Conservation (phyloP, 169 alveolate species). For the Cryptosporidium ubiquitum region DNA sequence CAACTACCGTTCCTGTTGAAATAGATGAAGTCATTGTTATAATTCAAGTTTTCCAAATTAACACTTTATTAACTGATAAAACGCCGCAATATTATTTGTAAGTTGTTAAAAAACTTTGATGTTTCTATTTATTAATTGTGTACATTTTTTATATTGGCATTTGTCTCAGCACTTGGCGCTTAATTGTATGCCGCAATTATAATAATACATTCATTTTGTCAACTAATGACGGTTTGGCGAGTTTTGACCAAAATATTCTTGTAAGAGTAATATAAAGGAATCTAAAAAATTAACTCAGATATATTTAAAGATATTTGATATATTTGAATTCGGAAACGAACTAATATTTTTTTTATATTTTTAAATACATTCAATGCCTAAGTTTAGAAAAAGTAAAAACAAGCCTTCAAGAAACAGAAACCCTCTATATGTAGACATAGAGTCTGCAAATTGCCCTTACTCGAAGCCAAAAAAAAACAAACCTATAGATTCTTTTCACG, state of each 20-base stretch:
- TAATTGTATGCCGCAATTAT: neutral
- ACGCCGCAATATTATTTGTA: neutral
- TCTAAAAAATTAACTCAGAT: neutral
- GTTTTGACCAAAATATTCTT: neutral
- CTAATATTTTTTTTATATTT: neutral
- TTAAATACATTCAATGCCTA: slow-evolving; percentile 24
- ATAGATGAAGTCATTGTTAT: slow-evolving; percentile 43
- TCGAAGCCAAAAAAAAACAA: neutral
- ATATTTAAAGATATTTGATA: neutral
- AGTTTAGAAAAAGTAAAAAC: slow-evolving; percentile 2
- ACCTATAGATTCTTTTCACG: neutral
- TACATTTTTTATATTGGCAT: neutral
- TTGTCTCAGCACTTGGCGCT: neutral
- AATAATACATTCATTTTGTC: neutral
- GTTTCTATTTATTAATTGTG: no score
- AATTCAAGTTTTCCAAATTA: neutral
- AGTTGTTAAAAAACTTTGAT: neutral
- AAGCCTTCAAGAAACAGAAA: slow-evolving; percentile 28
- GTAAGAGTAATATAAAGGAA: neutral
- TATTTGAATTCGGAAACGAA: neutral
- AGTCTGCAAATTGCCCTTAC: slow-evolving; percentile 38
- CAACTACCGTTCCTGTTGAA: slow-evolving; percentile 75
- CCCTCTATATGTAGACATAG: slow-evolving; percentile 68
- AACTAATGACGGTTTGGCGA: neutral
- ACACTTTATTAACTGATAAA: neutral